Percentiles rank a stretch among this genome's conserved stretches.
Evolutionary conservation across 2,329 filamentous ascomycete species (phyloP).

Genomic region (Ascosphaera pollenicola): DNA sequence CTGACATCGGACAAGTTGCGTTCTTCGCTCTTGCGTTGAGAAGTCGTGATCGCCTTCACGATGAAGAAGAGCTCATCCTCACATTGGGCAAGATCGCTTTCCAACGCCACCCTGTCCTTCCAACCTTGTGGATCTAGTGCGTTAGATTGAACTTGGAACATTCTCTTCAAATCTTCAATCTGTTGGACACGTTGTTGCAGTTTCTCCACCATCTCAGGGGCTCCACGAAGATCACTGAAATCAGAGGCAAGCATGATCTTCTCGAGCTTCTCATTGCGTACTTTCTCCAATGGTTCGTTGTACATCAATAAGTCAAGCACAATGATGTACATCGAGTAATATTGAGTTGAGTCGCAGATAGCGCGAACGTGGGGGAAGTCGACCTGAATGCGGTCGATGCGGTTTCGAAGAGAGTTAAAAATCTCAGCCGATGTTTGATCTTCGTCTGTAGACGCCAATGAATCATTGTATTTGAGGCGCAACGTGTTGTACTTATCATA

Average conservation of each 20-base stretch:
- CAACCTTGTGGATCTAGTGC: slow-evolving; percentile 74
- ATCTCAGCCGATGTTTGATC: slow-evolving; percentile 25
- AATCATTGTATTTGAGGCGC: slow-evolving; percentile 90
- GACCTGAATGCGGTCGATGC: slow-evolving; percentile 93
- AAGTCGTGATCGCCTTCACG: slow-evolving; percentile 98
- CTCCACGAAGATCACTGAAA: slow-evolving; percentile 87
- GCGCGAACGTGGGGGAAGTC: slow-evolving; percentile 87
- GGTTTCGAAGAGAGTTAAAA: slow-evolving; percentile 29
- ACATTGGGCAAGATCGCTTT: slow-evolving; percentile 68
- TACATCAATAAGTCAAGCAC: slow-evolving; percentile 90
- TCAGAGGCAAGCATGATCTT: slow-evolving; percentile 99
- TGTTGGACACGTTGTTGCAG: slow-evolving; percentile 84
- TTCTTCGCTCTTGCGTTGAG: slow-evolving; percentile 67
- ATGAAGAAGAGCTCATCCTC: slow-evolving; percentile 98
- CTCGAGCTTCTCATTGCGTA: slow-evolving; percentile 80
- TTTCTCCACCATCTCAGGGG: slow-evolving; percentile 76
- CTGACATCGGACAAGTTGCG: slow-evolving; percentile 44
- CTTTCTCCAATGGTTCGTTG: slow-evolving; percentile 90
- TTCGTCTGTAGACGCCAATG: slow-evolving; percentile 41
- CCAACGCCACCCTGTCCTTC: slow-evolving; percentile 73
- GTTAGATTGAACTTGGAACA: slow-evolving; percentile 83
- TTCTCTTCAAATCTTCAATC: slow-evolving; percentile 84
- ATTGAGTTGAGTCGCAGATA: slow-evolving; percentile 93
- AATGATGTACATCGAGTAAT: slow-evolving; percentile 96
- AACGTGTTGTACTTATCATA: slow-evolving; percentile 98